A percentile compares a stretch with the other conserved stretches of the same genome.
Conservation (phyloP, 225 moss, liverwort and hornwort species). For the Marchantia polymorpha region DNA sequence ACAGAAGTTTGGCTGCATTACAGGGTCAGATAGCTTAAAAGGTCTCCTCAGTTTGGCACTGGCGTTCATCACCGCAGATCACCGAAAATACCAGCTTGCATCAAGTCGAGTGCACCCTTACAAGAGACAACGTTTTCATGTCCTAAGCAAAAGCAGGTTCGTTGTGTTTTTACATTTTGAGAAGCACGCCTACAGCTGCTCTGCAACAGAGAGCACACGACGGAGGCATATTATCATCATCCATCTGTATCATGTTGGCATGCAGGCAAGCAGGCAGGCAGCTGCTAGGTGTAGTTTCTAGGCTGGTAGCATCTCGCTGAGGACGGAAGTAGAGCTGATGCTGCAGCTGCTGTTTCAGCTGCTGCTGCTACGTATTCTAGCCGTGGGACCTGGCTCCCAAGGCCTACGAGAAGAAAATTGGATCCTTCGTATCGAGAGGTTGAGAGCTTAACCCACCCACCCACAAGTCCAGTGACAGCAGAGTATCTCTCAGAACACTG, state of each 20-base stretch:
- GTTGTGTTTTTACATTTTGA: no score
- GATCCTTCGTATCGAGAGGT: neutral
- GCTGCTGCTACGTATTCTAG: no score
- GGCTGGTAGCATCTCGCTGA: no score
- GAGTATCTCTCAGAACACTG: neutral
- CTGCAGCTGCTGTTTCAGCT: no score
- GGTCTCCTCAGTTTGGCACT: neutral
- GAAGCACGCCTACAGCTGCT: no score
- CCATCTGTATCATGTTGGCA: no score
- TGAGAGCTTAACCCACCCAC: neutral
- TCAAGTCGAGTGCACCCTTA: neutral
- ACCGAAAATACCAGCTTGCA: neutral
- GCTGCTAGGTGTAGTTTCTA: no score
- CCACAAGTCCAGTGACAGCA: neutral
- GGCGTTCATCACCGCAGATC: neutral
- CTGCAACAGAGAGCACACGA: no score
- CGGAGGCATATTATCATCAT: no score
- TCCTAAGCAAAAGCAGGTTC: neutral
- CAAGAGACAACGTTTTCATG: neutral
- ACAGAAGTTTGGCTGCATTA: conserved; percentile 1
- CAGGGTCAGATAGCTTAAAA: neutral
- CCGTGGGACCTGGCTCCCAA: no score
- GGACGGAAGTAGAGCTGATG: no score
- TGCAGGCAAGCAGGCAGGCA: no score
- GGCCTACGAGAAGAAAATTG: neutral